Evolutionary conservation across 148 eudicot genomes (phyloP).

Genomic region (Fagopyrum esculentum): DNA sequence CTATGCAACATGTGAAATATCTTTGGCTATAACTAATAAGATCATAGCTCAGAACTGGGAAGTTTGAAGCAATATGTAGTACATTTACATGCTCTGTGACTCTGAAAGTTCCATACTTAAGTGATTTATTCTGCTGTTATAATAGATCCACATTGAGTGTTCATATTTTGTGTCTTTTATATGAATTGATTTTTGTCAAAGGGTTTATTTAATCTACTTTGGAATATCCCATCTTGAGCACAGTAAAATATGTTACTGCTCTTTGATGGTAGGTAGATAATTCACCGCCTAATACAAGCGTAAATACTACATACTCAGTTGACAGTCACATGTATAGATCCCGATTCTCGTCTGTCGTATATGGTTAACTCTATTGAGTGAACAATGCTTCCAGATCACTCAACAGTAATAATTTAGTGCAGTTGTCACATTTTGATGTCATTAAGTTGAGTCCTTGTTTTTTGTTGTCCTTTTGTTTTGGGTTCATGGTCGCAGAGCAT

Average conservation of each 20-base stretch:
- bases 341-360: neutral
- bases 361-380: neutral
- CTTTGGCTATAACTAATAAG: neutral
- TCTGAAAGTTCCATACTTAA: neutral
- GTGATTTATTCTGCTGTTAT: neutral
- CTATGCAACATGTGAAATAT: neutral
- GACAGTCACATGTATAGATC: conserved; percentile 1
- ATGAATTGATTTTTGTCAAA: neutral
- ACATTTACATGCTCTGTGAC: neutral
- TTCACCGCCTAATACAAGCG: neutral
- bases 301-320: conserved; percentile 1
- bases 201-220: neutral
- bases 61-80: neutral
- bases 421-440: neutral
- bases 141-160: neutral
- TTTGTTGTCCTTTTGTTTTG: conserved; percentile 1
- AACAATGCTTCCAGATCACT: neutral
- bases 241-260: neutral
- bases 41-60: neutral
- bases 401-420: neutral
- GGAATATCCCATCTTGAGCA: neutral
- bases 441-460: neutral
- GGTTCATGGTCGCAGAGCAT: conserved; percentile 24
- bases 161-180: neutral
- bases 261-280: neutral